Evolutionary conservation across 2,329 filamentous ascomycete species (phyloP), one percentile per base, ranked within the genome.

Genomic region (Onygena corvina): DNA sequence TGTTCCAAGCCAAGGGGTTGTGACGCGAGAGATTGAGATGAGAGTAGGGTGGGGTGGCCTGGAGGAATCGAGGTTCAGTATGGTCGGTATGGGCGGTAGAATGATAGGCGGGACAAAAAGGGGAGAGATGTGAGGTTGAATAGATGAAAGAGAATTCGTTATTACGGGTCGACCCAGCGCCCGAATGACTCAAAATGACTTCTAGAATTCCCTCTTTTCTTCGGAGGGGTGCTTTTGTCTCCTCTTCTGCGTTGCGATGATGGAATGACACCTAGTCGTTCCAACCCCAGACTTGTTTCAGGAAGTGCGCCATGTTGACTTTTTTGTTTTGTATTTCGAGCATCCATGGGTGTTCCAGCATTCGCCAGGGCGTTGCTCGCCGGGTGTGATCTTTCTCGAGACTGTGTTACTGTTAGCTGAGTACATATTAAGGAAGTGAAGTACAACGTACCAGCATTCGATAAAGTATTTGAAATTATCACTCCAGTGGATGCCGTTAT

Each of bases 331-430:
- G 84, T 86, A 96, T 96, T 61, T 98, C 92, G 35, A 86, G 73
- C 83, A 98, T 94, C 92, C 92, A 98, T 1, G 92, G 92, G 69
- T 98, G 92, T 64, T 98, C 92, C 55, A 94, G 79, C 89, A 98
- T 98, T 61, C 90, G 86, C 92, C 92, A 98, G 9, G 92, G 92
- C 52, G 86, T 94, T 25, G 90, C 92, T 64, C 92, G 77, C 61
- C 89, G 80, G 51, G 76, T 77, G 16, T 86, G 82, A 59, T 95
- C 87, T 70, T 98, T 98, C 67, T 98, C 92, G 51, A 98, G 77
- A 71, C 92, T 96, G 14, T 38, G 27, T 33, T 30, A 16, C 12
- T 33, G 11, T 12, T 34, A 46, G 35, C 21, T 20, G n/a, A n/a
- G n/a, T n/a, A n/a, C 12, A 40, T 34, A 21, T 18, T 35, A 48